Evolutionary conservation across 2,329 filamentous ascomycete species (phyloP).

Genomic region (Canariomyces notabilis): DNA sequence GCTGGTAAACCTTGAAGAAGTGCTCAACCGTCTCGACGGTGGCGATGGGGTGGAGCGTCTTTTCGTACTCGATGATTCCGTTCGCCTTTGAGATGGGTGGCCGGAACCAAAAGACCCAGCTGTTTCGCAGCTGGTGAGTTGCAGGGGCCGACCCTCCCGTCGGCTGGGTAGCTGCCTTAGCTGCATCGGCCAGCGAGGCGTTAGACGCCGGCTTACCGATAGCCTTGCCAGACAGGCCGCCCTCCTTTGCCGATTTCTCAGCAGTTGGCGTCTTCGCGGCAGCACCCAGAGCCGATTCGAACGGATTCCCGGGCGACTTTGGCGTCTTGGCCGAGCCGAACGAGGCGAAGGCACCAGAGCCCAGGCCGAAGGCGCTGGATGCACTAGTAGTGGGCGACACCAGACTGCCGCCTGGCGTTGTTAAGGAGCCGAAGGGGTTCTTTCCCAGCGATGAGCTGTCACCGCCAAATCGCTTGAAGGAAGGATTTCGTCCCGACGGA

Average conservation of each 20-base stretch:
- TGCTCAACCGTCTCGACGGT: conserved; percentile 78
- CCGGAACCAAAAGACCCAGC: conserved; percentile 96
- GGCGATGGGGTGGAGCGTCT: conserved; percentile 85
- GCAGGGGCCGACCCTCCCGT: conserved; percentile 35
- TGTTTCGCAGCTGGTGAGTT: conserved; percentile 67
- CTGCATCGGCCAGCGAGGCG: conserved; percentile 43
- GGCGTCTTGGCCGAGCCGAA: conserved; percentile 84
- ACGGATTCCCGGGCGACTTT: conserved; percentile 75
- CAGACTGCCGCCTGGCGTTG: conserved; percentile 63
- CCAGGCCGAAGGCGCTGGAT: conserved; percentile 86
- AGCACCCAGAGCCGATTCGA: conserved; percentile 65
- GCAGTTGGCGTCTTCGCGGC: conserved; percentile 48
- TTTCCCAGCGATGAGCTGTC: conserved; percentile 69
- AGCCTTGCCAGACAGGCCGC: conserved; percentile 27
- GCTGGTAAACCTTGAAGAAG: conserved; percentile 84
- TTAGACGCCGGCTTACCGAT: conserved; percentile 36
- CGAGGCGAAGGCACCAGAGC: conserved; percentile 94
- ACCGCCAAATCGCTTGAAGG: conserved; percentile 70
- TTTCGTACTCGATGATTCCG: conserved; percentile 83
- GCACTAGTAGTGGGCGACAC: conserved; percentile 72
- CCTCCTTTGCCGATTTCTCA: conserved; percentile 59
- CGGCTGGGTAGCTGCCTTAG: conserved; percentile 35
- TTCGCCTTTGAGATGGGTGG: conserved; percentile 96
- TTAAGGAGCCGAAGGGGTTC: conserved; percentile 74
- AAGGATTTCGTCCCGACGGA: conserved; percentile 54